phyloP scores from a whole-genome alignment of 1,284 basidiomycete species.

The Volvariella surrecta region DNA sequence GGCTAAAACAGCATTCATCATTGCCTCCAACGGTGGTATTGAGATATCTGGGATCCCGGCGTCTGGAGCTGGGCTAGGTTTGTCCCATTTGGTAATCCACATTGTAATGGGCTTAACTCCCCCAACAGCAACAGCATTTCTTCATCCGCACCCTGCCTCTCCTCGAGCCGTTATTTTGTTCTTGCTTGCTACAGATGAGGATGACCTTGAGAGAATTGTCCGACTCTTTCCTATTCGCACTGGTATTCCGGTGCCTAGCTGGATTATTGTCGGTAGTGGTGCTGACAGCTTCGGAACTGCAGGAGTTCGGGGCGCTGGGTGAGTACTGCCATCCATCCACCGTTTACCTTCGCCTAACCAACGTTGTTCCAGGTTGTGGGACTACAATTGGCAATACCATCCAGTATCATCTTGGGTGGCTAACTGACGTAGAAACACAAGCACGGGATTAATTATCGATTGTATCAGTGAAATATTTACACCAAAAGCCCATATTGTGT shows the following conservation, averaged over 20 bases:
- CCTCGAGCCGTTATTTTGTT: constrained; percentile 38
- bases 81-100: background rate
- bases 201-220: constrained; percentile 54
- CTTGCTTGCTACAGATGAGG: constrained; percentile 45
- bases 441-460: background rate
- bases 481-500: constrained; percentile 11
- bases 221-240: constrained; percentile 78
- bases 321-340: constrained; percentile 16
- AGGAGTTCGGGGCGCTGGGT: constrained; percentile 71
- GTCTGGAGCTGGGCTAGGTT: background rate
- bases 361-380: constrained; percentile 43
- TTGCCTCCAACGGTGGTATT: constrained; percentile 10
- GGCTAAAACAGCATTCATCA: constrained; percentile 25
- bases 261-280: constrained; percentile 50
- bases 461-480: constrained; percentile 4
- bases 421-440: constrained; percentile 12
- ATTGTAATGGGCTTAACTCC: background rate
- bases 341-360: constrained; percentile 1
- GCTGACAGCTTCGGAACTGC: constrained; percentile 54
- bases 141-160: constrained; percentile 56
- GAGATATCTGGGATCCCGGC: background rate
- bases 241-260: constrained; percentile 67
- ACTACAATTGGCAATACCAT: constrained; percentile 46
- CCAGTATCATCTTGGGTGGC: constrained; percentile 40
- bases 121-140: constrained; percentile 31